Evolutionary conservation across 257 asterid species (phyloP), one percentile per base, ranked within the genome.

Genomic region (Penstemon eatonii): DNA sequence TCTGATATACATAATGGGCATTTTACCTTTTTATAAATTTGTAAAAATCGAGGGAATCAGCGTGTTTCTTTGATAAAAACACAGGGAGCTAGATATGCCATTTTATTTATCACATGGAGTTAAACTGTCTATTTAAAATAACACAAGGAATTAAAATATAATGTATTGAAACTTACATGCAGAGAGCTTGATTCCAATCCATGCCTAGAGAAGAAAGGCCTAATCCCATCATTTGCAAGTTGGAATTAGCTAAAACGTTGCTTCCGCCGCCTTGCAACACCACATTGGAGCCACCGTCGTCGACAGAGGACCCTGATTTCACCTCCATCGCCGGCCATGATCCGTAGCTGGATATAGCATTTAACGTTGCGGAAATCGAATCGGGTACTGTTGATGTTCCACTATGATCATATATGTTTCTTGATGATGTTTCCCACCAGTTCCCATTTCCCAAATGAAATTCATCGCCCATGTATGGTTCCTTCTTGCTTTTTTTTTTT

Each of bases 361-460:
- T 80, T 19, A 82, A 71, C 42, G 84, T 67, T 6, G 86, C 72
- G 0, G 88, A 76, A 69, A 73, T 70, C 54, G 82, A 54, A 41
- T 78, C 47, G 10, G 85, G 71, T 9, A 84, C 25, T 3, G 85
- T 47, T 39, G 81, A 25, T 25, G 33, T 67, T 53, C 71, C 67
- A 49, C 57, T 70, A 1, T 76, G 33, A 25, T 25, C 83, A 58
- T 67, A 78, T 50, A 86, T 79, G 66, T 61, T 80, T 63, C 87
- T 68, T 6, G 91, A 66, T 7, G 86, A 25, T 25, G 2, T 18
- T 39, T 80, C 91, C 96, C 96, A 86, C 96, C 96, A 89, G 78
- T 75, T 84, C 8, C 95, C 92, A 64, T 76, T 85, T 11, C 97
- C 93, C 6, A 85, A 67, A 61, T 89, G 96, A 72, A 79, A 89